Evolutionary conservation across 129 eudicot species (phyloP).

Genomic region (Centella asiatica): DNA sequence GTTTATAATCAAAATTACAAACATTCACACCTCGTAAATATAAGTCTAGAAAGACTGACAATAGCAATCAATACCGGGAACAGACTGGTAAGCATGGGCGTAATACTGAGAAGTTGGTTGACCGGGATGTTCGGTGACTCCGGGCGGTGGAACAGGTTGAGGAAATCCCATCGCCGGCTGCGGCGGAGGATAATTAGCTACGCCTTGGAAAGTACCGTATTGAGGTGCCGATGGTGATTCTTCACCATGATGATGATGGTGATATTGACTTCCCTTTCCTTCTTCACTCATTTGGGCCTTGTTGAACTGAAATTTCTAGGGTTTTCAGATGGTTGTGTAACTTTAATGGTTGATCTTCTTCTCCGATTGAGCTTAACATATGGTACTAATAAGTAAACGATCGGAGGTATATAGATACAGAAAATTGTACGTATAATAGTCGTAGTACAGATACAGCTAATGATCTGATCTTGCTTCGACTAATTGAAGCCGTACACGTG

Average conservation of each 20-base stretch:
- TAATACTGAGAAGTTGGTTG: conserved; percentile 39
- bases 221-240: conserved; percentile 33
- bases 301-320: conserved; percentile 15
- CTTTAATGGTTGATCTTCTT: background rate
- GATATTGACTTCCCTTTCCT: conserved; percentile 29
- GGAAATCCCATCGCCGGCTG: conserved; percentile 80
- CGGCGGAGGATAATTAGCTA: conserved; percentile 56
- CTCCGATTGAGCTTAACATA: no score
- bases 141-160: conserved; percentile 91
- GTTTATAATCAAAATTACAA: background rate
- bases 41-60: background rate
- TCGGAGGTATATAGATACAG: background rate
- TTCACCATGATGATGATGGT: conserved; percentile 22
- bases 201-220: conserved; percentile 91
- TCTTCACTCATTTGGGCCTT: conserved; percentile 41
- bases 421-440: background rate
- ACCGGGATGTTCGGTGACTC: conserved; percentile 40
- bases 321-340: conserved; percentile 19
- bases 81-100: conserved; percentile 76
- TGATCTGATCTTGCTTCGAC: background rate
- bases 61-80: conserved; percentile 38
- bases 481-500: conserved; percentile 15
- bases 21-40: background rate
- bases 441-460: background rate
- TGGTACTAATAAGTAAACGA: background rate